Evolutionary conservation across 2,329 filamentous ascomycete genomes (phyloP), one percentile per base, ranked within the genome.

Genomic region (Pleoardoris graminearum): DNA sequence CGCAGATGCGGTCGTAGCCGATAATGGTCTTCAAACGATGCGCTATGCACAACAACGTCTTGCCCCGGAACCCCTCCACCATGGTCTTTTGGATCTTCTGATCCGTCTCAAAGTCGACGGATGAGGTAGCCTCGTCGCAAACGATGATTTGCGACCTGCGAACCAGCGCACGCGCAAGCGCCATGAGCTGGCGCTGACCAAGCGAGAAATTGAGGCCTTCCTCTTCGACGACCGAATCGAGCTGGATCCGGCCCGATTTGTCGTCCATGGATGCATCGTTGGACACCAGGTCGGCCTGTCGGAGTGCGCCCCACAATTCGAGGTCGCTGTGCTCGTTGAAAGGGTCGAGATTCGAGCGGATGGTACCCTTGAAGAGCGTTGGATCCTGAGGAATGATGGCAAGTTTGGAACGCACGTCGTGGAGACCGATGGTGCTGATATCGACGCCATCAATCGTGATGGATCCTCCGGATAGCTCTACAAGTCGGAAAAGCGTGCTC

Each of bases 191-290:
- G 3, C 94, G 85, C 76, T 97, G 93, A 6, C 93, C 93, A 8
- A 97, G 86, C 0, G 91, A 96, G 79, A 96, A 97, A 75, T 97
- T 97, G 55, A 96, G 82, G 0, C 94, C 94, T 76, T 97, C 93
- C 69, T 97, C 94, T 63, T 97, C 91, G 2, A 97, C 93, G 1
- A 85, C 68, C 14, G 83, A 88, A 74, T 97, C 93, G 19, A 99
- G 86, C 59, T 91, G 86, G 55, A 96, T 88, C 50, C 89, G 85
- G 8, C 74, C 73, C n/a, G 75, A 70, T 52, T 76, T 73, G 50
- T 80, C 74, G 10, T 75, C 69, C 41, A 79, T 76, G 11, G 70
- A 65, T 23, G 74, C 71, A 8, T 85, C 80, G 45, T 66, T 66
- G 4, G 69, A 70, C 2, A 91, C 83, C 1, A 94, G 80, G 72